Conservation (phyloP, 306 rosid genomes). For the Alnus rubra region DNA sequence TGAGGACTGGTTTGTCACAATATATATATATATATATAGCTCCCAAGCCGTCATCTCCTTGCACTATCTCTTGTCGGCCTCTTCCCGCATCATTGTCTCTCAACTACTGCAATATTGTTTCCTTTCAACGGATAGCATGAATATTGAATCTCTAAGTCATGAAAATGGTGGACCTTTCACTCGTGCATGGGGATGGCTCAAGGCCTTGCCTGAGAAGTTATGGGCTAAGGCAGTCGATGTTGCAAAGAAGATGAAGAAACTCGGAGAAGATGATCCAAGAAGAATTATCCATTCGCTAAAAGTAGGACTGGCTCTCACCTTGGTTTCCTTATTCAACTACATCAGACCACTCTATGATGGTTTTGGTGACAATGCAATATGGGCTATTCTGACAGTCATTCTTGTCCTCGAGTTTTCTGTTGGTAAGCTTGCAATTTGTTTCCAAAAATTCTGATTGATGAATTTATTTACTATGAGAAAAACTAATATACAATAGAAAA, state of each 20-base stretch:
- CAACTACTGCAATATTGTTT: not conserved
- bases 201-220: not conserved
- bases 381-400: conserved; percentile 30
- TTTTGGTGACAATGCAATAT: conserved; percentile 23
- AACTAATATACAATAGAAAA: too few species aligned
- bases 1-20: too few species aligned
- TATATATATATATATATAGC: too few species aligned
- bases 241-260: conserved; percentile 19
- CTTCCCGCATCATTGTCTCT: not conserved
- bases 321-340: conserved; percentile 26
- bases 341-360: conserved; percentile 24
- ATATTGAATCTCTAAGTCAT: not conserved
- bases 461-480: not conserved
- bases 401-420: conserved; percentile 32
- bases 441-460: not conserved
- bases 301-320: conserved; percentile 28
- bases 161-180: not conserved
- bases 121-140: not conserved
- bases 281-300: conserved; percentile 31
- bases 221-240: not conserved
- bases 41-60: too few species aligned
- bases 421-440: conserved; percentile 11
- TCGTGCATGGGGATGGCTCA: not conserved
- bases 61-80: too few species aligned
- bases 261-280: conserved; percentile 31